Percentiles rank a stretch among this genome's conserved stretches.
Evolutionary conservation across 1,139 yeast genomes (phyloP).

Genomic region (Taphrina wiesneri): DNA sequence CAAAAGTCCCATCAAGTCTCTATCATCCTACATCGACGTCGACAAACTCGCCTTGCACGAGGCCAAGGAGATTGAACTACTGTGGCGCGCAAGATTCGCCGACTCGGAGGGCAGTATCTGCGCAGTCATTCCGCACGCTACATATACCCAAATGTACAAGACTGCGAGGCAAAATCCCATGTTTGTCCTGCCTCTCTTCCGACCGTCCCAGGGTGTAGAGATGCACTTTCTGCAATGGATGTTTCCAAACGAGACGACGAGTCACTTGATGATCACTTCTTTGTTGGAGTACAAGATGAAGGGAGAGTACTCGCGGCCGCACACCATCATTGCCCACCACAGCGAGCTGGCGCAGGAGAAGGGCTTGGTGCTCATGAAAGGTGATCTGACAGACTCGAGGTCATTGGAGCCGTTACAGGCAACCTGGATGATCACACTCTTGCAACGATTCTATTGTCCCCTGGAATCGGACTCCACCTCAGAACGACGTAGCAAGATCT

Average conservation of each 20-base stretch:
- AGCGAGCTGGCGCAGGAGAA: constrained; percentile 67
- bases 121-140: constrained; percentile 63
- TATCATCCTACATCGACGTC: constrained; percentile 68
- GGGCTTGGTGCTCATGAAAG: constrained; percentile 79
- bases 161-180: constrained; percentile 75
- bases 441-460: constrained; percentile 73
- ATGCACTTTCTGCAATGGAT: constrained; percentile 94
- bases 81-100: constrained; percentile 87
- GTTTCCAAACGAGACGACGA: constrained; percentile 78
- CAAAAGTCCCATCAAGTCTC: constrained; percentile 61
- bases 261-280: constrained; percentile 88
- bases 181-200: constrained; percentile 52
- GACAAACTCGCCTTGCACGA: constrained; percentile 60
- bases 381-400: constrained; percentile 72
- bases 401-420: constrained; percentile 67
- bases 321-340: constrained; percentile 86
- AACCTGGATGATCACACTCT: constrained; percentile 70
- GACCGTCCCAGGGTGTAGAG: constrained; percentile 60
- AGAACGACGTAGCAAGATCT: neutral
- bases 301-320: constrained; percentile 90
- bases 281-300: constrained; percentile 90
- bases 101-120: constrained; percentile 58
- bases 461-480: constrained; percentile 41
- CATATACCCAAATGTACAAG: constrained; percentile 62
- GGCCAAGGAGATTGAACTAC: constrained; percentile 66